Conservation (phyloP, 2,329 filamentous ascomycete genomes). For the Leptodontidium sp. region DNA sequence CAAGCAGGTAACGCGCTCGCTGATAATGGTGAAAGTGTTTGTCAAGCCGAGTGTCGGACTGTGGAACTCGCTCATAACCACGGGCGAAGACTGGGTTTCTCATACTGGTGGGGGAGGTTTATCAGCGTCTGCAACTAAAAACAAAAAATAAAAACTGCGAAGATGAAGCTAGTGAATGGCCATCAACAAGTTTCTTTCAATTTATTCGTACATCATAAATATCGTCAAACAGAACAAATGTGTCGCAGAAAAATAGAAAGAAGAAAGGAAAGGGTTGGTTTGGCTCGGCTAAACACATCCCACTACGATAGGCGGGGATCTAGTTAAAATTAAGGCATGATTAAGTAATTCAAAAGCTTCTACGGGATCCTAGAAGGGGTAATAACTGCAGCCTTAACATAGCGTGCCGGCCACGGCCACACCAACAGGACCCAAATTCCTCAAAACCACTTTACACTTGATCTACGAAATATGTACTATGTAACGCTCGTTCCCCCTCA, state of each 20-base stretch:
- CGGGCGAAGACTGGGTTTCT: not conserved
- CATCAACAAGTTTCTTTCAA: not conserved
- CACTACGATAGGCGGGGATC: not conserved
- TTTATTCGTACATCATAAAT: not conserved
- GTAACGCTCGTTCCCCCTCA: no score
- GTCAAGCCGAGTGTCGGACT: not conserved
- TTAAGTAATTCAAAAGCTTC: not conserved
- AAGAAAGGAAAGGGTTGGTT: not conserved
- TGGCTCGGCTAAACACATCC: not conserved
- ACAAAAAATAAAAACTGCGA: not conserved
- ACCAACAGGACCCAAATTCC: constrained; percentile 1
- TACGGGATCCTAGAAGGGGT: not conserved
- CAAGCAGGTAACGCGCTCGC: not conserved
- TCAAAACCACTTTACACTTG: not conserved
- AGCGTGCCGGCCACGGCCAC: not conserved
- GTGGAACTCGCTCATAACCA: not conserved
- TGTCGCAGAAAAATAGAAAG: not conserved
- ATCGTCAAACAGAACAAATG: not conserved
- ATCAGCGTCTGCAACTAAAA: not conserved
- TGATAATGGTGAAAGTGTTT: not conserved
- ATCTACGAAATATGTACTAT: not conserved
- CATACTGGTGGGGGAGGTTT: not conserved
- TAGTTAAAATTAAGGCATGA: not conserved
- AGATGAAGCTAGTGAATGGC: not conserved
- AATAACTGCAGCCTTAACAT: not conserved